Base-by-base conservation (phyloP, 1,284 basidiomycete species). In the Fistulina hepatica region DNA sequence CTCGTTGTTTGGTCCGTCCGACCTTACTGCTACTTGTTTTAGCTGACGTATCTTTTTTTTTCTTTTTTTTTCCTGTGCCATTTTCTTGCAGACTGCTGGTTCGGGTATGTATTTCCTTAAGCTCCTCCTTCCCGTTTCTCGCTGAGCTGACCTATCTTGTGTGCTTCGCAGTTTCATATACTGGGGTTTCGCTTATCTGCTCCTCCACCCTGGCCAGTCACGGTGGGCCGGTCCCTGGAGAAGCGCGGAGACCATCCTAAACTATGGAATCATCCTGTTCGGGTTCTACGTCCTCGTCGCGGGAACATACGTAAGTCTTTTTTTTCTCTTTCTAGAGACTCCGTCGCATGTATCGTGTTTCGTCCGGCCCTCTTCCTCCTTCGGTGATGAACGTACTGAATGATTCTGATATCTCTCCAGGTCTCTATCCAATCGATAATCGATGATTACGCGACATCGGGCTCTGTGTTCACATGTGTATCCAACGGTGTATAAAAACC, bases 161-260 rank as follows among this genome's bases (percentile, higher is more conserved):
- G n/a, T n/a, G n/a, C 7, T 12, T 34, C 19, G 6, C 15, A 50
- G 57, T 2, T 64, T 65, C 48, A 64, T 64, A 25, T 65, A 63
- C 54, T 67, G 64, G 65, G 64, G 59, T 6, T 60, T 67, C 60
- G 64, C 64, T 3, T 68, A 67, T 50, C 46, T 68, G 9, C 49
- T 58, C 15, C 48, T 67, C 21, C 53, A 64, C 44, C 64, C 64
- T 0, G 58, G 56, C 5, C 47, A 52, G 21, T 40, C 43, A 36
- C 56, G 54, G 38, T 68, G 65, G 65, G 48, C 44, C 6, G 57
- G 61, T 9, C 39, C 43, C 0, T 46, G 53, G 38, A 54, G 60
- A 28, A 55, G 52, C 10, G 32, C 54, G 6, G 63, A 67, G 49
- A 66, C 65, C 10, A 9, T 60, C 13, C 32, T 64, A 36, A 67